Evolutionary conservation across 345 rosid species (phyloP).

Genomic region (Salix purpurea): DNA sequence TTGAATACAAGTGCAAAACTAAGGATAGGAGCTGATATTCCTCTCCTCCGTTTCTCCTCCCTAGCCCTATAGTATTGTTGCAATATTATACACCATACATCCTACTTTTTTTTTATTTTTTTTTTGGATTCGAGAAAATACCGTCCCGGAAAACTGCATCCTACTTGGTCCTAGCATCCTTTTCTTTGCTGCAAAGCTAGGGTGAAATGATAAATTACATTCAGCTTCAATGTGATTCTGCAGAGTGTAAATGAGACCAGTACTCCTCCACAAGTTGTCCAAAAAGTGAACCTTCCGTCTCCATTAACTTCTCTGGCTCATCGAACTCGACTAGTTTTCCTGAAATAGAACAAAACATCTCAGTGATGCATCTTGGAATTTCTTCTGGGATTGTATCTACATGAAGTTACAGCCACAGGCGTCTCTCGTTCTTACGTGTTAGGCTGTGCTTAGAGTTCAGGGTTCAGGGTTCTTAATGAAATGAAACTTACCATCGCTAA

Average conservation of each 20-base stretch:
- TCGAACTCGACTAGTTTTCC: slow-evolving; percentile 79
- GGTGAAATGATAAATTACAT: too few relatives aligned
- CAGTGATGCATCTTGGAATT: not conserved
- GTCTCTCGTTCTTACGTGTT: not conserved
- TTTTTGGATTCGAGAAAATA: too few relatives aligned
- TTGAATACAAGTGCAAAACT: not conserved
- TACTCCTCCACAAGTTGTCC: slow-evolving; percentile 82
- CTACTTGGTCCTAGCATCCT: not conserved
- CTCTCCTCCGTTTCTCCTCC: not conserved
- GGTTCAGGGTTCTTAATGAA: not conserved
- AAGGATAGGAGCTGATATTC: not conserved
- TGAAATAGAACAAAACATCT: slow-evolving; percentile 17
- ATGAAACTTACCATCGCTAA: slow-evolving; percentile 64
- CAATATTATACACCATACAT: not conserved
- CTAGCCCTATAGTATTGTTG: not conserved
- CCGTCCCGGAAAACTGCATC: not conserved
- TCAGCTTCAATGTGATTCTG: slow-evolving; percentile 39
- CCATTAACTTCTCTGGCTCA: slow-evolving; percentile 63
- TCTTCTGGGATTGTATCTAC: not conserved
- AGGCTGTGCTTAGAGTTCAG: too few relatives aligned
- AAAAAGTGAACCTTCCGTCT: slow-evolving; percentile 59
- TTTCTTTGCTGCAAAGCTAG: not conserved
- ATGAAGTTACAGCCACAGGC: not conserved
- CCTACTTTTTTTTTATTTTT: too few relatives aligned
- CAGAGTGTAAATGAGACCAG: slow-evolving; percentile 72